Evolutionary conservation across 192 early-diverging fungal species (phyloP), one percentile per base, ranked within the genome.

Genomic region (Irineochytrium annulatum): DNA sequence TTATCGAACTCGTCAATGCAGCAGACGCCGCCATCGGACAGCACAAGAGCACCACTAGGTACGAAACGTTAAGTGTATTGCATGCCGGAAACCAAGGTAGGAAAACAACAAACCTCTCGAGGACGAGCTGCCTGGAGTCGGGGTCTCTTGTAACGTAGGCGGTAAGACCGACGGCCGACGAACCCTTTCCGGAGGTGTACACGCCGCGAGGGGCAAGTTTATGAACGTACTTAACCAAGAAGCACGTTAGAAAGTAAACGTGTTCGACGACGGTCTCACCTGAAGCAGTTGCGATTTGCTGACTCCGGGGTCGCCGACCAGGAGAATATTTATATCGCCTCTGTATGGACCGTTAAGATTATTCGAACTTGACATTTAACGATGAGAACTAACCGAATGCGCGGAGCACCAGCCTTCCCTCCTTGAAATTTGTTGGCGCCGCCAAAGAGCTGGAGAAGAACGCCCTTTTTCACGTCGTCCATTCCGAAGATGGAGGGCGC

Each of bases 401-500:
- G 43, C 14, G 76, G 70, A 72, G 68, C 73, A 66, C 74, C 59
- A 41, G 86, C 78, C 17, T 88, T 89, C 34, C 79, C 79, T 55
- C 68, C 70, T 57, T 86, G 79, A 60, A 83, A 84, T 78, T 97
- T 97, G 74, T 91, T 86, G 24, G 90, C 84, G 6, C 94, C 96
- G 51, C 96, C 96, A 81, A 98, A 96, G 49, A 98, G 76, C 68
- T 97, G 94, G 63, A 98, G 70, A 34, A 98, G 69, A 29, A 95
- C 85, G 2, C 93, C 96, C 69, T 95, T 94, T 77, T 98, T 98
- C n/a, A 97, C 92, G 72, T 97, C 93, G 30, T 96, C 91, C 76
- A 96, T 80, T 65, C 92, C 94, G 59, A 82, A 95, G 64, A 98
- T 95, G 55, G 89, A 91, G 35, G 96, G 96, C 1, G 94, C 92